Evolutionary conservation across 441 rosid species (phyloP).

Genomic region (Arabidopsis lyrata): DNA sequence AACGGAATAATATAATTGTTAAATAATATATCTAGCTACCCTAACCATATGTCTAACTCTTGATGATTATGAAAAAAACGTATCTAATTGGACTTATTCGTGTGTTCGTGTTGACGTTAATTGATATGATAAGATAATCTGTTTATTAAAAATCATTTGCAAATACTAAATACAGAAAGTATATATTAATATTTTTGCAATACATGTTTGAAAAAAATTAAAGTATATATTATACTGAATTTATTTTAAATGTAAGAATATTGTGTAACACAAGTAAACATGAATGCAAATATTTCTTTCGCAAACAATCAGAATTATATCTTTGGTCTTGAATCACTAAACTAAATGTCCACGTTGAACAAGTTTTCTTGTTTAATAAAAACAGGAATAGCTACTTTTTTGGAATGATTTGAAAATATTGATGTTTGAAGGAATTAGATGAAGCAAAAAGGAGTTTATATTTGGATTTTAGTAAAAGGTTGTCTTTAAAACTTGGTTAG

Average conservation of each 20-base stretch:
- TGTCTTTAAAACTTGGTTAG: conserved; percentile 21
- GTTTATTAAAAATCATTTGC: not conserved
- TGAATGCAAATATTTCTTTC: not conserved
- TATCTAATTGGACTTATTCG: conserved; percentile 22
- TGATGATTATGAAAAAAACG: conserved; percentile 1
- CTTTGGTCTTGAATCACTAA: conserved; percentile 3
- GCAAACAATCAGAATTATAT: not conserved
- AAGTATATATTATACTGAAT: not conserved
- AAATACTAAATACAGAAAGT: not conserved
- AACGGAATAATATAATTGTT: not conserved
- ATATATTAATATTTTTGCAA: not conserved
- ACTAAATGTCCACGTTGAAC: conserved; percentile 37
- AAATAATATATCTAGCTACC: conserved; percentile 33
- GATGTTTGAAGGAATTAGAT: conserved; percentile 17
- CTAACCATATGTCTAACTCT: conserved; percentile 20
- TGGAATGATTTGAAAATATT: conserved; percentile 21
- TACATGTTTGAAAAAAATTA: not conserved
- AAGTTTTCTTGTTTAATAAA: conserved; percentile 27
- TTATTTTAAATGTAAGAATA: not conserved
- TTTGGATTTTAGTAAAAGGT: conserved; percentile 21
- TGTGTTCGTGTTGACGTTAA: conserved; percentile 16
- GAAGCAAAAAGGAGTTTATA: conserved; percentile 10
- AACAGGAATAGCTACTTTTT: conserved; percentile 35
- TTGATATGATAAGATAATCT: not conserved
- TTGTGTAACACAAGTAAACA: conserved; percentile 4